These are phyloP conservation scores for Coniella lustricola DNA, from an alignment of 2,329 filamentous ascomycete species.

Conservation along the genomic window DNA sequence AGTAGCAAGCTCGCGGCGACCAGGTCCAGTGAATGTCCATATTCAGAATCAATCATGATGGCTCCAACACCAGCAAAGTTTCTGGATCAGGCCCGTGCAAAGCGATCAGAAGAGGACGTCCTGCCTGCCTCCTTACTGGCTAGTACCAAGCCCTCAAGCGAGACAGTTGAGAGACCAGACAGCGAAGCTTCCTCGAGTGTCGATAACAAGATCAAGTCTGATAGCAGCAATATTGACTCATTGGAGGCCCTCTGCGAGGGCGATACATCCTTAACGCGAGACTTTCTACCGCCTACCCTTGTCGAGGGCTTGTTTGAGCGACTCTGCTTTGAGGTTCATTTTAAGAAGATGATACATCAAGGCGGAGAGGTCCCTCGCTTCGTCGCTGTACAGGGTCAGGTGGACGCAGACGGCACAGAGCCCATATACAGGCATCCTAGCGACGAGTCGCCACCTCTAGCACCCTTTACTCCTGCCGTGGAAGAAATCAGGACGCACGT, in stretches of 20 bases:
- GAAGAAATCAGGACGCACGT: conserved; percentile 59
- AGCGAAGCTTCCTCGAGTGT: not conserved
- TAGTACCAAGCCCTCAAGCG: not conserved
- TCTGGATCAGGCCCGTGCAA: not conserved
- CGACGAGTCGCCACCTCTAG: conserved; percentile 74
- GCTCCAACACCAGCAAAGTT: conserved; percentile 4
- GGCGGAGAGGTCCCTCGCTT: conserved; percentile 86
- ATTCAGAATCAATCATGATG: conserved; percentile 9
- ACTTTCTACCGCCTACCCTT: conserved; percentile 56
- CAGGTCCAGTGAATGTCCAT: not conserved
- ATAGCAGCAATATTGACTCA: conserved; percentile 18
- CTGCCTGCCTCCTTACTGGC: not conserved
- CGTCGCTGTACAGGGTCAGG: conserved; percentile 77
- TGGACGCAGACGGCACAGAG: conserved; percentile 61
- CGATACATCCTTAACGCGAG: conserved; percentile 66
- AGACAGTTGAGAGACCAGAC: not conserved
- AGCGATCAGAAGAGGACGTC: not conserved
- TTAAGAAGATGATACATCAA: conserved; percentile 89
- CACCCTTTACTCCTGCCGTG: conserved; percentile 69
- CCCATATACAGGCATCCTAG: conserved; percentile 94
- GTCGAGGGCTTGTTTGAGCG: conserved; percentile 58
- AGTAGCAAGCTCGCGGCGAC: not conserved
- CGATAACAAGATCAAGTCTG: conserved; percentile 16
- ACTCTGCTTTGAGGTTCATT: conserved; percentile 68
- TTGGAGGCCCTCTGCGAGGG: conserved; percentile 64